Evolutionary conservation across 331 rosid genomes (phyloP).

Genomic region (Acacia concinna): DNA sequence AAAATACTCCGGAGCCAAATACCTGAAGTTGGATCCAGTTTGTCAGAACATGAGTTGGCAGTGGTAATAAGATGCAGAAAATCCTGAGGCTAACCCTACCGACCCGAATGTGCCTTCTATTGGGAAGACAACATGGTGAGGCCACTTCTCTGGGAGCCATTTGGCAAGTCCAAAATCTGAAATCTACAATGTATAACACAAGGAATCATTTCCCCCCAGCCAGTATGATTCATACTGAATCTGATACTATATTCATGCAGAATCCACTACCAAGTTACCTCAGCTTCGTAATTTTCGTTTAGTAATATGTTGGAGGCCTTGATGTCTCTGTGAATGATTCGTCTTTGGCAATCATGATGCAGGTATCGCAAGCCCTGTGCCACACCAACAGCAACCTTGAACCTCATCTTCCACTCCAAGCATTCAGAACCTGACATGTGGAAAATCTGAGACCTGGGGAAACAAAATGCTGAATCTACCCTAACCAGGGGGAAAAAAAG

Average conservation of each 20-base stretch:
- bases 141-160: constrained; percentile 96
- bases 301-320: constrained; percentile 93
- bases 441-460: constrained; percentile 23
- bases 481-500: not conserved
- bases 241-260: not conserved
- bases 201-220: not conserved
- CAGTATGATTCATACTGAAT: constrained; percentile 12
- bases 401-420: constrained; percentile 75
- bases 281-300: constrained; percentile 64
- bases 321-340: constrained; percentile 92
- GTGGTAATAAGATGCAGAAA: not conserved
- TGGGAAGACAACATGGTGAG: constrained; percentile 90
- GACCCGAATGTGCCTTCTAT: constrained; percentile 99
- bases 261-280: constrained; percentile 42
- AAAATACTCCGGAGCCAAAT: constrained; percentile 92
- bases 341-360: constrained; percentile 78
- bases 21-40: constrained; percentile 46
- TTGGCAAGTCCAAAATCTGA: constrained; percentile 97
- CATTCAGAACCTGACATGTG: constrained; percentile 55
- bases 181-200: constrained; percentile 52
- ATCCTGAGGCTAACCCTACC: constrained; percentile 36
- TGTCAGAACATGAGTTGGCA: constrained; percentile 16
- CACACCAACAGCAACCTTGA: constrained; percentile 76
- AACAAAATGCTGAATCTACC: not conserved
- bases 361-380: constrained; percentile 87